Conservation (phyloP, 78 protist genomes). For the Neovahlkampfia damariscottae region DNA sequence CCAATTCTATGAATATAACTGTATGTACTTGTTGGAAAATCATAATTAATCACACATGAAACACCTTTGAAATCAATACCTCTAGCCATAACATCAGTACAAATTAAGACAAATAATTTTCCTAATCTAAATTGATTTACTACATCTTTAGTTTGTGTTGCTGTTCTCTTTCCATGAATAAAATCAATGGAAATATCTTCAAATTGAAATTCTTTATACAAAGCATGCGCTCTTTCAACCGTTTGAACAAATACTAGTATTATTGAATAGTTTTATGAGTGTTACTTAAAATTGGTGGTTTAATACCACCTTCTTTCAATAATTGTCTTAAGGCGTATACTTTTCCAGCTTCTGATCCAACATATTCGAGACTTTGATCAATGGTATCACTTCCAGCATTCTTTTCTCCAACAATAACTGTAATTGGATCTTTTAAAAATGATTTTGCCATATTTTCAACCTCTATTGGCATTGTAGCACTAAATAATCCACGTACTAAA, state of each 20-base stretch:
- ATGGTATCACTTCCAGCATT: conserved; percentile 51
- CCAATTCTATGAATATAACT: conserved; percentile 67
- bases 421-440: conserved; percentile 48
- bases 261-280: too few species aligned
- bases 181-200: conserved; percentile 66
- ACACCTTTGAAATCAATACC: conserved; percentile 93
- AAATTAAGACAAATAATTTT: conserved; percentile 71
- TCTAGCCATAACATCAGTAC: conserved; percentile 91
- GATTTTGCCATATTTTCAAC: conserved; percentile 62
- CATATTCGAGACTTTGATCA: conserved; percentile 64
- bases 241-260: conserved; percentile 91
- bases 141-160: conserved; percentile 50
- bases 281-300: conserved; percentile 84
- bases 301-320: conserved; percentile 61
- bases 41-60: conserved; percentile 76
- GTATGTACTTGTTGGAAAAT: conserved; percentile 66
- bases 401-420: conserved; percentile 50
- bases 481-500: background rate
- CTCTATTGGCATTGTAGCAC: conserved; percentile 18
- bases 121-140: conserved; percentile 70
- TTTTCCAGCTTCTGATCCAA: conserved; percentile 85
- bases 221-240: conserved; percentile 72
- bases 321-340: conserved; percentile 70
- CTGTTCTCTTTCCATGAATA: conserved; percentile 58
- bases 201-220: conserved; percentile 54